Evolutionary conservation across 768 basidiomycete genomes (phyloP).

Genomic region (Holtermanniella nyarrowii): DNA sequence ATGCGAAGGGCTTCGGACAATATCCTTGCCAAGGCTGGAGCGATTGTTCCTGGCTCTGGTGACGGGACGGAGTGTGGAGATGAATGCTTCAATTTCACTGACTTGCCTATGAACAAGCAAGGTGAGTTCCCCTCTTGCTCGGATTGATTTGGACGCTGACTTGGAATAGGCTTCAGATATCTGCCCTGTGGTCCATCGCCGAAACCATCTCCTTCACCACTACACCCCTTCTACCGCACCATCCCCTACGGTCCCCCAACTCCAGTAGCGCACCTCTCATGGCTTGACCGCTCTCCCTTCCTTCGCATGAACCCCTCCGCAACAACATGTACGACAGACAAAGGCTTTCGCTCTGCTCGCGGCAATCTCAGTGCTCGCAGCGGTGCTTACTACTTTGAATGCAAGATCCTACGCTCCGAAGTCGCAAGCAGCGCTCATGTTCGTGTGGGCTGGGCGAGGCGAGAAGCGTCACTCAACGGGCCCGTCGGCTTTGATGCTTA

Average conservation of each 20-base stretch:
- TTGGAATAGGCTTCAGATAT: conserved; percentile 31
- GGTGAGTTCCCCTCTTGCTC: conserved; percentile 17
- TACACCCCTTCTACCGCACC: conserved; percentile 34
- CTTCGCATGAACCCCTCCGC: conserved; percentile 28
- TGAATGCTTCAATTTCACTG: conserved; percentile 35
- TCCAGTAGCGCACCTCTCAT: conserved; percentile 33
- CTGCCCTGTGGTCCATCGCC: conserved; percentile 30
- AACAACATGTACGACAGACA: conserved; percentile 52
- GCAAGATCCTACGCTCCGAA: conserved; percentile 53
- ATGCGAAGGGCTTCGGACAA: background rate
- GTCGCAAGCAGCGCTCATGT: conserved; percentile 60
- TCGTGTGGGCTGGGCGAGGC: conserved; percentile 77
- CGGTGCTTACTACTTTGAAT: conserved; percentile 91
- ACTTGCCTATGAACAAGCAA: conserved; percentile 33
- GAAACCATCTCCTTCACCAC: conserved; percentile 18
- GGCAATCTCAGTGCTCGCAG: conserved; percentile 80
- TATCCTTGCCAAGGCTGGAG: conserved; percentile 12
- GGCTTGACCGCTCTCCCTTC: conserved; percentile 35
- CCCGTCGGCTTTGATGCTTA: conserved; percentile 92
- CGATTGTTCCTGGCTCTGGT: conserved; percentile 15
- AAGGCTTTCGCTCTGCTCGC: conserved; percentile 81
- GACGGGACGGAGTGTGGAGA: conserved; percentile 28
- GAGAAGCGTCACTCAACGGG: conserved; percentile 86
- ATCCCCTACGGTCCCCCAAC: conserved; percentile 18
- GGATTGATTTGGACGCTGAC: background rate